Evolutionary conservation across 148 eudicot species (phyloP).

Genomic region (Linanthus parryae): DNA sequence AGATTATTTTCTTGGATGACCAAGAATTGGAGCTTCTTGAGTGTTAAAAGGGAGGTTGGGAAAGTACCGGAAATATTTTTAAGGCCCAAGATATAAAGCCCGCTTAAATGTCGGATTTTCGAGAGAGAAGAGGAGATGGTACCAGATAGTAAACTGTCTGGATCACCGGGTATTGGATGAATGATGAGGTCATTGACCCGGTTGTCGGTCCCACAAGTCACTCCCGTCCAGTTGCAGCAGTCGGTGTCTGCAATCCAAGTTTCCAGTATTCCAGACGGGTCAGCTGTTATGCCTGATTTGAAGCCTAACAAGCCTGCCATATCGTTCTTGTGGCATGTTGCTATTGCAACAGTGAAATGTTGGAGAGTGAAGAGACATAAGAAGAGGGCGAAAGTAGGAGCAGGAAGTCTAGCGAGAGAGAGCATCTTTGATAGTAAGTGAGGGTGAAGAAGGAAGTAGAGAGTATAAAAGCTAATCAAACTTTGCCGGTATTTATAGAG

Average conservation of each 20-base stretch:
- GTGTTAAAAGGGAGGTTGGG: too few species aligned
- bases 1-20: slow-evolving; percentile 29
- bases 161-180: slow-evolving; percentile 14
- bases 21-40: too few species aligned
- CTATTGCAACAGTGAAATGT: slow-evolving; percentile 12
- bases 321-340: slow-evolving; percentile 24
- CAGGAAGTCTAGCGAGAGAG: slow-evolving; percentile 1
- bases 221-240: background rate
- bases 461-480: too few species aligned
- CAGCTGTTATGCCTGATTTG: slow-evolving; percentile 2
- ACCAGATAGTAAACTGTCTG: slow-evolving; percentile 27
- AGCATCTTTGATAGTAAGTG: too few species aligned
- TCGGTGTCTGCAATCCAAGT: slow-evolving; percentile 4
- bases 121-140: slow-evolving; percentile 36
- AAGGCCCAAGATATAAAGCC: slow-evolving; percentile 20
- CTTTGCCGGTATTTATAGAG: too few species aligned
- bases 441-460: too few species aligned
- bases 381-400: slow-evolving; percentile 8
- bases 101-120: slow-evolving; percentile 19
- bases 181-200: slow-evolving; percentile 29
- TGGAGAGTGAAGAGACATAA: slow-evolving; percentile 1
- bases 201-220: background rate
- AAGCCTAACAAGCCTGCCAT: slow-evolving; percentile 6
- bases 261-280: slow-evolving; percentile 5
- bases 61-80: slow-evolving; percentile 28